Evolutionary conservation across 192 early-diverging fungal species (phyloP), one percentile per base, ranked within the genome.

Genomic region (Backusella tuberculispora): DNA sequence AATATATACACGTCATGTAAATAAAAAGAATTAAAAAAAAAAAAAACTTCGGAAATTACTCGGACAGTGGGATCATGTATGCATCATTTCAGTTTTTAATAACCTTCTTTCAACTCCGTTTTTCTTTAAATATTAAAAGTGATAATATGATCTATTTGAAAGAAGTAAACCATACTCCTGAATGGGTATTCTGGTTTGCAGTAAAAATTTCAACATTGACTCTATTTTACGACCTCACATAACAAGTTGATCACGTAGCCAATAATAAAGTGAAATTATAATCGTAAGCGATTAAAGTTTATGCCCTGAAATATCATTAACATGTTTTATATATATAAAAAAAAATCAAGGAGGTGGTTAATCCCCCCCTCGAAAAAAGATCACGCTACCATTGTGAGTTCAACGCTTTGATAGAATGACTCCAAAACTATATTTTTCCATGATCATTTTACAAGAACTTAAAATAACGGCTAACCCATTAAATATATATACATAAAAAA

Each of bases 1-100:
- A 60, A 60, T 34, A 60, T 24, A 60, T 60, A 60, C 53, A 60
- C 53, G 53, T 60, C 53, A 60, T 60, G 53, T 60, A 60, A 60
- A 60, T 60, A 53, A 53, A 53, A 46, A 46, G 14, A 60, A 34
- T 34, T 34, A 60, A 60, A 24, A 24, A 24, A 26, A 21, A 21
- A 60, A 60, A 60, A 60, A 60, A 60, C 53, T 56, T 56, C 53
- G 53, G 53, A 56, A 56, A 21, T 17, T 56, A 21, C 21, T 56
- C 53, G 53, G 53, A 56, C 24, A 24, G 21, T 56, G 53, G 53
- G 53, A 56, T 56, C 53, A 56, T 26, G 21, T 9, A 56, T 56
- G 53, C 53, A 56, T 56, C 19, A 53, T 21, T 53, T 4, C 15
- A 53, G 19, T 19, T 53, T 53, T 53, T 53, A 19, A 53, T 19